These are phyloP conservation scores for Xylaria palmicola DNA, from an alignment of 495 filamentous ascomycete genomes.

Conservation along the genomic window DNA sequence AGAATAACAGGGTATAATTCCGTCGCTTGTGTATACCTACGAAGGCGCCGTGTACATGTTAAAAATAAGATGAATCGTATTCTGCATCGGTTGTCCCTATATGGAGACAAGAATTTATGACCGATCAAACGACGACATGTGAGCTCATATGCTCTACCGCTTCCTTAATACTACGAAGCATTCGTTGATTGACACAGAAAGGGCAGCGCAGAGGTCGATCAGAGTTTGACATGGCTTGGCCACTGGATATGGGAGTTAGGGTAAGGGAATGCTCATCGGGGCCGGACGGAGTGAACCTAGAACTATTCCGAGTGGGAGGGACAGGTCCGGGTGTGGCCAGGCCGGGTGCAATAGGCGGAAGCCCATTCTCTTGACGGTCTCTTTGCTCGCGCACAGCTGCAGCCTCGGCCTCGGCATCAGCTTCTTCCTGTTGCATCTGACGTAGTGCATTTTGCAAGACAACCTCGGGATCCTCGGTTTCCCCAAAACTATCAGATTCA, in stretches of 20 bases:
- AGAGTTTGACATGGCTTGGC: constrained; percentile 38
- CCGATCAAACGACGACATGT: constrained; percentile 50
- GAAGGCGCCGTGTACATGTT: neutral
- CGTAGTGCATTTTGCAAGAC: constrained; percentile 51
- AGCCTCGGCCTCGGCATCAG: constrained; percentile 48
- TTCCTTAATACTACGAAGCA: constrained; percentile 57
- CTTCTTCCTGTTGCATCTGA: constrained; percentile 48
- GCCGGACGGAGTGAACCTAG: constrained; percentile 25
- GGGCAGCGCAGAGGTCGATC: constrained; percentile 55
- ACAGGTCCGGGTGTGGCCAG: constrained; percentile 25
- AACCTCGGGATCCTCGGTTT: constrained; percentile 49
- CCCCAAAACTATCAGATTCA: constrained; percentile 24
- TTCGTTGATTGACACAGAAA: constrained; percentile 56
- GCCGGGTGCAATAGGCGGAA: constrained; percentile 33
- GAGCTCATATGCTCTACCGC: constrained; percentile 60
- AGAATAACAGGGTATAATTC: neutral
- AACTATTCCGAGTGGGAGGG: constrained; percentile 13
- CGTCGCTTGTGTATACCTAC: neutral
- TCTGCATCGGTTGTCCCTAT: neutral
- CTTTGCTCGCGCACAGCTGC: constrained; percentile 44
- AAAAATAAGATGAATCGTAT: neutral
- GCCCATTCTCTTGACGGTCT: constrained; percentile 43
- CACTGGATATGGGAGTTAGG: constrained; percentile 51
- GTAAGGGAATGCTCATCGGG: constrained; percentile 38
- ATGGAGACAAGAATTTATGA: neutral